A percentile compares a stretch with the other conserved stretches of the same genome.
Conservation (phyloP, 306 rosid genomes). For the Crotalaria pallida region DNA sequence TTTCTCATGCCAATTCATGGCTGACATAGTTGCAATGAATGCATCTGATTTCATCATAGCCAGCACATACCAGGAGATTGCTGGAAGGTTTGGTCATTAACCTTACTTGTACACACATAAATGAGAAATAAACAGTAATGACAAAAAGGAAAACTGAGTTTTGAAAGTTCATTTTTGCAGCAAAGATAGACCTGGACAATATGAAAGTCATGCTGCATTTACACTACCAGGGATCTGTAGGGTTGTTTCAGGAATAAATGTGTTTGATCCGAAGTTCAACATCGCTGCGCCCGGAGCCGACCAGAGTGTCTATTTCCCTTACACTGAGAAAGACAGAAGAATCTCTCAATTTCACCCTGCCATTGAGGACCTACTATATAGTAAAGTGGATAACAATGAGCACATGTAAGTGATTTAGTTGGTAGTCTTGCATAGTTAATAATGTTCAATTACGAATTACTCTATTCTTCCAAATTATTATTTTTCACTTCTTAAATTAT, state of each 20-base stretch:
- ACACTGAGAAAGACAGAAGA: slow-evolving; percentile 49
- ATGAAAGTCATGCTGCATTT: slow-evolving; percentile 83
- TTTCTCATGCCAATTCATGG: slow-evolving; percentile 90
- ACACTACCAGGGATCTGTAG: slow-evolving; percentile 91
- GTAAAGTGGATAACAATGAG: slow-evolving; percentile 58
- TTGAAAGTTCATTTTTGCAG: slow-evolving; percentile 43
- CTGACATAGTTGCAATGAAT: slow-evolving; percentile 86
- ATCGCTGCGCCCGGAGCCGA: slow-evolving; percentile 95
- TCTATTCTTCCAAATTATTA: background rate
- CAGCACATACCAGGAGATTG: slow-evolving; percentile 92
- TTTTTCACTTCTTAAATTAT: background rate
- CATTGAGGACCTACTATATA: slow-evolving; percentile 73
- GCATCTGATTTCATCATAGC: slow-evolving; percentile 89
- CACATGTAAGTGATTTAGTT: slow-evolving; percentile 51
- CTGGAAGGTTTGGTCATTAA: slow-evolving; percentile 69
- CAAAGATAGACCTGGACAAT: slow-evolving; percentile 89
- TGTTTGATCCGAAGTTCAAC: slow-evolving; percentile 91
- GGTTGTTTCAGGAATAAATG: slow-evolving; percentile 88
- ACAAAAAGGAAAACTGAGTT: slow-evolving; percentile 9
- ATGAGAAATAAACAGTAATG: background rate
- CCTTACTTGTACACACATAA: background rate
- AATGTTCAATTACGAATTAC: background rate
- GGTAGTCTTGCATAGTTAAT: background rate
- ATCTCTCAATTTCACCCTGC: slow-evolving; percentile 49
- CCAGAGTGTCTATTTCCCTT: slow-evolving; percentile 69